Percentiles rank a stretch among this genome's conserved stretches.
Conservation (phyloP, 331 rosid genomes). For the Ulmus americana region DNA sequence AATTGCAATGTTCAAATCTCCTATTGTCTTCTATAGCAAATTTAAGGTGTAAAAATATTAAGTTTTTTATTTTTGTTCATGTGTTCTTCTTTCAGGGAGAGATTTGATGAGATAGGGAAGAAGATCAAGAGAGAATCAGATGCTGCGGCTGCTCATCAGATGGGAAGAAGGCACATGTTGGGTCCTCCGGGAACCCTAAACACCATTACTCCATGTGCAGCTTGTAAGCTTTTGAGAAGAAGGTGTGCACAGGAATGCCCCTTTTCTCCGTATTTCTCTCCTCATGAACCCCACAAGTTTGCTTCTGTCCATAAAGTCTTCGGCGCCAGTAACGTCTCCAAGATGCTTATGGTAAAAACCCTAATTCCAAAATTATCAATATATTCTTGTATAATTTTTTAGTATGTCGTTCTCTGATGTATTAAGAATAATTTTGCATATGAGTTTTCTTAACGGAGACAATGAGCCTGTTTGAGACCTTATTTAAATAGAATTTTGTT, state of each 20-base stretch:
- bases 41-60: too few relatives aligned
- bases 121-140: conserved; percentile 80
- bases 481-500: too few relatives aligned
- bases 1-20: conserved; percentile 12
- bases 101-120: conserved; percentile 83
- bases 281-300: conserved; percentile 93
- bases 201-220: conserved; percentile 93
- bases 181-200: conserved; percentile 89
- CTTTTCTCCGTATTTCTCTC: conserved; percentile 93
- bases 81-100: conserved; percentile 42
- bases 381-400: background rate
- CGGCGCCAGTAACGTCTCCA: conserved; percentile 97
- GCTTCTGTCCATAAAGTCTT: conserved; percentile 98
- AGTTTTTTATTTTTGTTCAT: background rate
- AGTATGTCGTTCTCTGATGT: too few relatives aligned
- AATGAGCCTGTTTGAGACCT: too few relatives aligned
- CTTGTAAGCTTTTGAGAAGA: conserved; percentile 87
- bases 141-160: conserved; percentile 37
- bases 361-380: background rate
- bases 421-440: too few relatives aligned
- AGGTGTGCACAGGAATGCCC: conserved; percentile 96
- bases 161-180: conserved; percentile 76
- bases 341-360: conserved; percentile 78
- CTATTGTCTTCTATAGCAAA: background rate
- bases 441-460: too few relatives aligned